Conservation (phyloP, 495 filamentous ascomycete genomes). For the Durotheca rogersii region DNA sequence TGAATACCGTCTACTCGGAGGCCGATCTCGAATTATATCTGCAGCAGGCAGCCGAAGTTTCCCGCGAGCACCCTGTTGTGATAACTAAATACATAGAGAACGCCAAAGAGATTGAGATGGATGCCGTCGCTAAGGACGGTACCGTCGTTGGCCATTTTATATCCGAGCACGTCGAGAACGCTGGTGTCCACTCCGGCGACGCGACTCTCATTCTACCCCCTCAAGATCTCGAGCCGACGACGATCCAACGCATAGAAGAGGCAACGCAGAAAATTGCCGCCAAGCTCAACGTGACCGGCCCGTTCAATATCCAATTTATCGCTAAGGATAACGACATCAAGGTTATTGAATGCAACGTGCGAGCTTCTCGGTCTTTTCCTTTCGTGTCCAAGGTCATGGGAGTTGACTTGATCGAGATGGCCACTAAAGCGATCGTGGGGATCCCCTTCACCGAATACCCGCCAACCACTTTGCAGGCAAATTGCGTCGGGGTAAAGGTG, state of each 20-base stretch:
- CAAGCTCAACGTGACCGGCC: conserved; percentile 93
- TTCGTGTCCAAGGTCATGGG: conserved; percentile 99
- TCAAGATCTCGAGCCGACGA: conserved; percentile 88
- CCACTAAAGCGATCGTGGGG: conserved; percentile 94
- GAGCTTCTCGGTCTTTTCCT: conserved; percentile 93
- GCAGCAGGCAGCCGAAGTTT: conserved; percentile 84
- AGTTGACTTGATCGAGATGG: conserved; percentile 97
- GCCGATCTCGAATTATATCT: conserved; percentile 88
- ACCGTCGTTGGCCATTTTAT: conserved; percentile 90
- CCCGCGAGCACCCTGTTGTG: conserved; percentile 92
- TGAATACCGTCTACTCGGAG: conserved; percentile 92
- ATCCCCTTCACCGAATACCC: conserved; percentile 82
- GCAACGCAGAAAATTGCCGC: conserved; percentile 93
- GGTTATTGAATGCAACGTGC: conserved; percentile 98
- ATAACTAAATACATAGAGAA: conserved; percentile 99
- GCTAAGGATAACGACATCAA: conserved; percentile 99
- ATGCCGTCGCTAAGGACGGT: conserved; percentile 86
- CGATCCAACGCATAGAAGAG: conserved; percentile 86
- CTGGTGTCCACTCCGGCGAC: conserved; percentile 95
- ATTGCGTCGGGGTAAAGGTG: conserved; percentile 95
- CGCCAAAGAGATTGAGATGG: conserved; percentile 96
- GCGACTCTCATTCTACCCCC: conserved; percentile 91
- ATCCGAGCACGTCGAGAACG: conserved; percentile 93
- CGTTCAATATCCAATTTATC: conserved; percentile 99
- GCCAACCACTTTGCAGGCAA: conserved; percentile 65